Percentiles rank a stretch among this genome's conserved stretches.
These are phyloP conservation scores for Saccharomycopsis hybrid DNA, from an alignment of 1,139 yeast genomes.

Conservation along the genomic window DNA sequence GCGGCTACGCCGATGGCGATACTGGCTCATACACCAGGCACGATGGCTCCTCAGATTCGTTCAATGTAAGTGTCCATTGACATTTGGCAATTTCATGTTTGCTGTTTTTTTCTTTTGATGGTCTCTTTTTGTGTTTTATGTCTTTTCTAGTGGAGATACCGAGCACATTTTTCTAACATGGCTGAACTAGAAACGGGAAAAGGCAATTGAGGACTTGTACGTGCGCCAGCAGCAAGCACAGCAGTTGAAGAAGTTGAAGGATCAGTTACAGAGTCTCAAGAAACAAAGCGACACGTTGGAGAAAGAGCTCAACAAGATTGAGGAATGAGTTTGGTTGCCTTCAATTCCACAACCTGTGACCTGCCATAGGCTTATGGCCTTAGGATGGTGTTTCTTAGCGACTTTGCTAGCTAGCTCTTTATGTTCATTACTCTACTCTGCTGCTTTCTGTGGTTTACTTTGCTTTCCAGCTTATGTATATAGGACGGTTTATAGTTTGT, in stretches of 20 bases:
- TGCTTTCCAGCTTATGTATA: too few species aligned
- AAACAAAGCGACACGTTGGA: slow-evolving; percentile 3
- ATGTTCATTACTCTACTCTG: too few species aligned
- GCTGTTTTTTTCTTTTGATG: not conserved
- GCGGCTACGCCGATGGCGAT: slow-evolving; percentile 5
- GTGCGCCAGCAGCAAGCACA: slow-evolving; percentile 12
- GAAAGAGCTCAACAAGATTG: not conserved
- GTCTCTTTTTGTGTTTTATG: too few species aligned
- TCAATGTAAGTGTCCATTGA: slow-evolving; percentile 1
- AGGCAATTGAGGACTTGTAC: slow-evolving; percentile 17
- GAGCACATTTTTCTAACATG: not conserved
- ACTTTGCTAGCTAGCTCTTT: too few species aligned
- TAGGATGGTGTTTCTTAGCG: too few species aligned
- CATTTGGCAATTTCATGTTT: slow-evolving; percentile 1
- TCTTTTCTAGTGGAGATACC: too few species aligned
- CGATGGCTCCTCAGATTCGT: slow-evolving; percentile 1
- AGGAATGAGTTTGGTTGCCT: not conserved
- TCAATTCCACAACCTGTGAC: too few species aligned
- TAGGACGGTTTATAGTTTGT: too few species aligned
- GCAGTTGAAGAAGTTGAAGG: slow-evolving; percentile 7
- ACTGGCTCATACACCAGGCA: not conserved
- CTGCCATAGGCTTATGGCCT: too few species aligned
- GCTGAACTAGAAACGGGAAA: slow-evolving; percentile 9
- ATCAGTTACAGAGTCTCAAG: not conserved
- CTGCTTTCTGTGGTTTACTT: too few species aligned